Conservation (phyloP, 2,329 filamentous ascomycete species). For the Rhytidhysteron rufulum region DNA sequence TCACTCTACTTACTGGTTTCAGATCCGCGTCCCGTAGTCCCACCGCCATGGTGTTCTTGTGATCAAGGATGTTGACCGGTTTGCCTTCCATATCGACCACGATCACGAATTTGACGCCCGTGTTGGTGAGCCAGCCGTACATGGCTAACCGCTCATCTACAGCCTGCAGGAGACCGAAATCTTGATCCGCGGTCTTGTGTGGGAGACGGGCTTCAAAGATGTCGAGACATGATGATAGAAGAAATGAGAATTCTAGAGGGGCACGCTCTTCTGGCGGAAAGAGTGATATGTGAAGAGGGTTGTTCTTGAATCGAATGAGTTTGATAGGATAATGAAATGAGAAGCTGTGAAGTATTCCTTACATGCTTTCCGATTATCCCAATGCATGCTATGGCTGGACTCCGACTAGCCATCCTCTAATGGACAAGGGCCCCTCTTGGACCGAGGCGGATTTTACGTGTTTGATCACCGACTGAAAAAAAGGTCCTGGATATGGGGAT, state of each 20-base stretch:
- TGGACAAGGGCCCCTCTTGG: no score
- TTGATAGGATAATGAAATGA: constrained; percentile 6
- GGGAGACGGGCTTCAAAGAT: constrained; percentile 84
- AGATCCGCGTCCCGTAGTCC: constrained; percentile 83
- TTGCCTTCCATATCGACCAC: constrained; percentile 87
- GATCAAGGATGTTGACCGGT: constrained; percentile 35
- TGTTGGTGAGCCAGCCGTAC: constrained; percentile 97
- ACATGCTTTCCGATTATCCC: constrained; percentile 93
- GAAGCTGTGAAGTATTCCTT: constrained; percentile 27
- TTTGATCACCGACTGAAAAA: no score
- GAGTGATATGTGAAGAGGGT: constrained; percentile 87
- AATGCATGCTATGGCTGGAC: constrained; percentile 81
- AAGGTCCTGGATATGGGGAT: no score
- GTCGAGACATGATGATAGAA: constrained; percentile 87
- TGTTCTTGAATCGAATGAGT: no score
- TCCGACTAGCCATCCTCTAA: constrained; percentile 52
- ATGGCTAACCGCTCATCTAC: constrained; percentile 89
- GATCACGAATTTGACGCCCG: constrained; percentile 83
- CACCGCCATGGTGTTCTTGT: constrained; percentile 45
- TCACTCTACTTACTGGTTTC: constrained; percentile 62
- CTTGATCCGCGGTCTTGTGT: constrained; percentile 69
- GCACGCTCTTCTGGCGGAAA: constrained; percentile 74
- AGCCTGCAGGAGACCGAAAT: constrained; percentile 87
- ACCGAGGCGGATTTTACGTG: no score
- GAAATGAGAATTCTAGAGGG: constrained; percentile 84